Evolutionary conservation across 495 filamentous ascomycete genomes (phyloP), one percentile per base, ranked within the genome.

Genomic region (Annulohypoxylon maeteangense): DNA sequence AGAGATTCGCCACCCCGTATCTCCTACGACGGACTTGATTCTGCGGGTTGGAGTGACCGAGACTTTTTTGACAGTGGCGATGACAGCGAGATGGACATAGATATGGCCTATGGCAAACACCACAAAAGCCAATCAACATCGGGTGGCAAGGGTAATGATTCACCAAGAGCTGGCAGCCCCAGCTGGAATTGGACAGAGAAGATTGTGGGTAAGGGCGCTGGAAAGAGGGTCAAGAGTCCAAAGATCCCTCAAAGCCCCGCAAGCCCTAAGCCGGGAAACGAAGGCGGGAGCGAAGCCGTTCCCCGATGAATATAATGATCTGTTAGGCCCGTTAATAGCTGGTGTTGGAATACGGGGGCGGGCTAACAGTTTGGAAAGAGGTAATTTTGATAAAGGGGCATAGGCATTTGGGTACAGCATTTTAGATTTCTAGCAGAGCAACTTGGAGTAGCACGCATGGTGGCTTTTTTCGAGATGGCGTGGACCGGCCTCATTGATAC

Each of bases 111-210:
- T 29, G 68, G 74, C 22, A 69, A 40, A 20, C 20, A 70, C 10
- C 3, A 44, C 16, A 76, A 69, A 40, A 27, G 2, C 16, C 59
- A 65, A 22, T 11, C 20, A 25, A 48, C 59, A 1, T 45, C 44
- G 6, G 57, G 32, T n/a, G 5, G 18, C 1, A 59, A 65, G 16
- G 65, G 62, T 20, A 45, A 34, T 10, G 67, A 65, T 42, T 23
- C 50, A 25, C 42, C 47, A 57, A 71, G 57, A 68, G 67, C 76
- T 29, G 55, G 62, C 54, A 76, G 65, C 32, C 76, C 73, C 3
- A 70, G 75, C 3, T 87, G 85, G 86, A 87, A 84, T 74, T 88
- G 86, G 86, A 83, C 84, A 1, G 85, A 88, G 70, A 85, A 84
- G 64, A 86, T 88, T 67, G 85, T 83, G 0, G 86, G 86, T 0